These are phyloP conservation scores for Diospyros lotus DNA, from an alignment of 148 eudicot species.

Conservation along the genomic window DNA sequence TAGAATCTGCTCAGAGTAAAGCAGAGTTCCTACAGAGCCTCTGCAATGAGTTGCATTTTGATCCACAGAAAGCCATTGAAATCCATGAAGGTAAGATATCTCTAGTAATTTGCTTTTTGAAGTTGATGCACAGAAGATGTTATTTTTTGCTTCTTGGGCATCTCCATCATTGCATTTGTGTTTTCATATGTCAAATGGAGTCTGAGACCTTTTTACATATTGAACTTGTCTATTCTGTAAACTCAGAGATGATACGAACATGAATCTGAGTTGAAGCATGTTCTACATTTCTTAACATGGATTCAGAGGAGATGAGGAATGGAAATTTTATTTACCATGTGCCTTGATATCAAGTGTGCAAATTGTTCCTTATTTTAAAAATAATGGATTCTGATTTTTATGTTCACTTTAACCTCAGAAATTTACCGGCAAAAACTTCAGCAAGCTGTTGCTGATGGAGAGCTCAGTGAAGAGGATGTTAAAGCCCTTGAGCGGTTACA, in stretches of 20 bases:
- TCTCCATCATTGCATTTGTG: neutral
- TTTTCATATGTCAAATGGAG: neutral
- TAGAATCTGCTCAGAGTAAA: conserved; percentile 86
- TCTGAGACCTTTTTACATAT: neutral
- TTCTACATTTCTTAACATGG: neutral
- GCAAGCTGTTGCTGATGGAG: conserved; percentile 74
- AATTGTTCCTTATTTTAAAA: neutral
- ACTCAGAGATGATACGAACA: neutral
- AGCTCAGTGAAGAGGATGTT: conserved; percentile 76
- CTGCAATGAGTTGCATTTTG: conserved; percentile 73
- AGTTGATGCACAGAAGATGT: neutral
- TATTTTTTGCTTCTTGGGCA: neutral
- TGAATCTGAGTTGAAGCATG: neutral
- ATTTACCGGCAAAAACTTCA: conserved; percentile 90
- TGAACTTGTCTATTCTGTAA: neutral
- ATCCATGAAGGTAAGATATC: conserved; percentile 71
- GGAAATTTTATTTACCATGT: neutral
- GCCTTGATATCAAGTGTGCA: neutral
- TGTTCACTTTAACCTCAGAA: conserved; percentile 33
- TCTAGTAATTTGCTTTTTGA: neutral
- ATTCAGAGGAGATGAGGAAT: neutral
- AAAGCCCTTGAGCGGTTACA: conserved; percentile 63
- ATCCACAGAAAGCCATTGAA: conserved; percentile 74
- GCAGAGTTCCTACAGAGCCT: conserved; percentile 80
- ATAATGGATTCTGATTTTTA: neutral